Evolutionary conservation across 2,329 filamentous ascomycete species (phyloP), one percentile per base, ranked within the genome.

Genomic region (Monilinia fructigena): DNA sequence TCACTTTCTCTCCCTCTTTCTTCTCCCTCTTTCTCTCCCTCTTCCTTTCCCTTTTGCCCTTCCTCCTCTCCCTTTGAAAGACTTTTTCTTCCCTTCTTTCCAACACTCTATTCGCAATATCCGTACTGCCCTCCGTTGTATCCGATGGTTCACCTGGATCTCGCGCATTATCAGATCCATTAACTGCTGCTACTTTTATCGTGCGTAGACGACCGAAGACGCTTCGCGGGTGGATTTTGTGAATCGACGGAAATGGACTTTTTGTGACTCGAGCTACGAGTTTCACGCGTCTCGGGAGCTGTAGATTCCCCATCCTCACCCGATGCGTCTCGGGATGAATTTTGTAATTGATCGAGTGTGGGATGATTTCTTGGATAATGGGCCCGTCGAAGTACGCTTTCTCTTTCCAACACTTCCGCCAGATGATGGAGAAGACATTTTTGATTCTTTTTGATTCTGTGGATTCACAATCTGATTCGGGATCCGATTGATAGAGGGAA

Each of bases 241-340:
- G 80, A 76, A 62, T 79, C 76, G 68, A 75, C 73, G 67, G 80
- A 79, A 67, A 82, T 80, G 53, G 82, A 79, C 77, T 88, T 88
- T 76, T 85, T 85, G 77, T 86, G 85, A 72, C 85, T 86, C 66
- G 72, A 66, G 45, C 42, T 55, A 23, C 60, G 58, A 18, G 56
- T 69, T 68, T 81, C 81, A 64, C 78, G 79, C 54, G 82, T 83
- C 76, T 89, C 85, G 68, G 84, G 84, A 63, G 90, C 85, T 20
- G 89, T 88, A 71, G 91, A 91, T 74, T 90, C 88, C 74, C 86
- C 88, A 76, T 94, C 92, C 79, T 96, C 91, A 70, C 84, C 90
- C 20, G 91, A 94, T 68, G 90, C 91, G 80, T 96, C 91, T 76
- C 90, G 86, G 47, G 91, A 93, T 23, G 90, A 92, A 47, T 90